A percentile compares a stretch with the other conserved stretches of the same genome.
phyloP scores from a whole-genome alignment of 306 rosid species.

The Cicer judaicum region DNA sequence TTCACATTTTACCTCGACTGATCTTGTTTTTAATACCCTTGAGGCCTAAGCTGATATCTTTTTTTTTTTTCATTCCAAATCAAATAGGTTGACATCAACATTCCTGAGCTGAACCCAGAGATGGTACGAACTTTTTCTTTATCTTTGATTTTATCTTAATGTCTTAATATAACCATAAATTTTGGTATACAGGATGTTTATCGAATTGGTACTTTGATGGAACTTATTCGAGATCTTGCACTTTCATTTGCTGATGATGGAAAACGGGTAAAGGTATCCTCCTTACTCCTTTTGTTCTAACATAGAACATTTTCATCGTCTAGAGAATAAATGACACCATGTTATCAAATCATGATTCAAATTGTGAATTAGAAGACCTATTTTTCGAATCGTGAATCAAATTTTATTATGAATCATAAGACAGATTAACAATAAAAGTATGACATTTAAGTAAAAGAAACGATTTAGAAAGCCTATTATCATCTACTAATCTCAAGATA shows the following conservation, averaged over 20 bases:
- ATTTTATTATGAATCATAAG: too few species aligned
- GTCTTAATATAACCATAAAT: conserved; percentile 50
- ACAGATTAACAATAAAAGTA: too few species aligned
- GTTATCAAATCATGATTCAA: too few species aligned
- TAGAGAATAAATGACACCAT: conserved; percentile 19
- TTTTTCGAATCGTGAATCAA: too few species aligned
- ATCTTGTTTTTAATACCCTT: conserved; percentile 25
- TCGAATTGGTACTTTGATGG: conserved; percentile 94
- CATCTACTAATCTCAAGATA: too few species aligned
- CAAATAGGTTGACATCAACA: conserved; percentile 88
- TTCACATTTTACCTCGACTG: conserved; percentile 16
- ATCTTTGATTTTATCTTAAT: conserved; percentile 10
- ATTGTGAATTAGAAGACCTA: too few species aligned
- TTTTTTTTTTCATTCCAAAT: conserved; percentile 47
- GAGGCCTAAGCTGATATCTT: conserved; percentile 40
- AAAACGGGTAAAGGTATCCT: conserved; percentile 79
- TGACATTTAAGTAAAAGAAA: too few species aligned
- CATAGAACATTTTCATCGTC: conserved; percentile 25
- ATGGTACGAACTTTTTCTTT: conserved; percentile 60
- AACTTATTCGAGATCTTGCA: conserved; percentile 82
- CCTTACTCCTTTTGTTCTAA: conserved; percentile 37
- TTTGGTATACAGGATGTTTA: conserved; percentile 84
- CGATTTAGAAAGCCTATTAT: too few species aligned
- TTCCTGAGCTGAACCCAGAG: conserved; percentile 95
- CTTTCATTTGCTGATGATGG: conserved; percentile 97